Conservation (phyloP, 148 eudicot genomes). For the Vaccinium vitisidaea region DNA sequence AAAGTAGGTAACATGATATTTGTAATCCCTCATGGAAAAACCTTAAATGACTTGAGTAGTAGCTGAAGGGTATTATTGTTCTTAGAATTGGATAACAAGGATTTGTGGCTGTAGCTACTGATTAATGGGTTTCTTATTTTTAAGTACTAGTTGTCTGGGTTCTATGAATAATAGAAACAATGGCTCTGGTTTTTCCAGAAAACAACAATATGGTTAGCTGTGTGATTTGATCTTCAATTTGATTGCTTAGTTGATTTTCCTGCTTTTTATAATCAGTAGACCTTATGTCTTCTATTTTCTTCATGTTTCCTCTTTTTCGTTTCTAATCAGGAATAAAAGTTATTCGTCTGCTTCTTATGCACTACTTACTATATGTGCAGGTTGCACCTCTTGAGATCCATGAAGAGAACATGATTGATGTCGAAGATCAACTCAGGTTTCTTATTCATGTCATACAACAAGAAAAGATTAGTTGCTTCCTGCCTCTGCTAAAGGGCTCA, state of each 20-base stretch:
- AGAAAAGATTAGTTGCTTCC: constrained; percentile 36
- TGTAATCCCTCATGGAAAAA: background rate
- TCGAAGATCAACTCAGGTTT: constrained; percentile 83
- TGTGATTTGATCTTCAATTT: constrained; percentile 4
- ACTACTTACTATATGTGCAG: constrained; percentile 31
- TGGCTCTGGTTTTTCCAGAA: background rate
- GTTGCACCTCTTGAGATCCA: constrained; percentile 84
- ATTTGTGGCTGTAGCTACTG: background rate
- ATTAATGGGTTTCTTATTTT: background rate
- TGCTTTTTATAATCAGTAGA: background rate
- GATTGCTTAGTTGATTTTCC: background rate
- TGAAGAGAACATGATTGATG: constrained; percentile 59
- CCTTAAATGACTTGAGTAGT: background rate
- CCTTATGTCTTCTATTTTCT: background rate
- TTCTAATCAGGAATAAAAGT: background rate
- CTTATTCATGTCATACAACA: constrained; percentile 57
- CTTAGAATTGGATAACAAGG: background rate
- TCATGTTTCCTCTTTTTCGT: background rate
- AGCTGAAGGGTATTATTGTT: background rate
- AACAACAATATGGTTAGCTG: background rate
- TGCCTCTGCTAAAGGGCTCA: constrained; percentile 70
- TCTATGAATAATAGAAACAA: constrained; percentile 5
- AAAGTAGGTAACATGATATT: background rate
- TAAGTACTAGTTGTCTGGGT: background rate
- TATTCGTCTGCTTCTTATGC: background rate